Evolutionary conservation across 1,139 yeast species (phyloP), one percentile per base, ranked within the genome.

Genomic region (Groenewaldozyma auringiensis): DNA sequence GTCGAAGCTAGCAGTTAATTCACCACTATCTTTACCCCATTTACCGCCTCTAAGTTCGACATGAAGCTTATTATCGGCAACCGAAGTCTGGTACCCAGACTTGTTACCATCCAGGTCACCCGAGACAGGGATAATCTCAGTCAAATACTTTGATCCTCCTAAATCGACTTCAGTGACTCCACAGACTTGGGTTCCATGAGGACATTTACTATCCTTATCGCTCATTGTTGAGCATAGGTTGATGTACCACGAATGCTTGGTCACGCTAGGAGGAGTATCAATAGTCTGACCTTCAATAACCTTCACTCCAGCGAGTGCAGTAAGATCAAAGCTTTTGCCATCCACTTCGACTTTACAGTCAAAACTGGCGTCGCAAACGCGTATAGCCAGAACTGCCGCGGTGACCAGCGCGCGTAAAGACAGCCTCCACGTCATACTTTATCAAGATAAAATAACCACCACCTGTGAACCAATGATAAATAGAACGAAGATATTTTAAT

Each of bases 191-290:
- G 88, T 77, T 52, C 81, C 79, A 43, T 68, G 67, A 0, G 87
- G 83, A 64, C 96, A 87, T 20, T 62, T 60, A 3, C 69, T 62
- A 4, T 60, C 65, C 31, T 64, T 66, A 1, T 62, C 60, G 16
- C 63, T 57, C 37, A 75, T 63, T 8, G 76, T 67, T 40, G 75
- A 79, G 64, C 95, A 86, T 11, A 87, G 71, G 41, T 86, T 83
- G 42, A 88, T 57, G 57, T 71, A 77, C 89, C 95, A 85, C 2
- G 77, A 71, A 34, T 72, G 65, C 44, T 70, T 72, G 2, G 86
- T 78, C 39, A 65, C 68, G 3, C 89, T 75, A 2, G 97, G 97
- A 21, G 96, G 96, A 13, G 96, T 85, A 42, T 74, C 75, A 25
- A 25, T 25, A 39, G 63, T 67, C 29, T 69, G 56, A 3, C 58